These are phyloP conservation scores for Eutrema heterophyllum DNA, from an alignment of 345 rosid genomes.

Conservation along the genomic window DNA sequence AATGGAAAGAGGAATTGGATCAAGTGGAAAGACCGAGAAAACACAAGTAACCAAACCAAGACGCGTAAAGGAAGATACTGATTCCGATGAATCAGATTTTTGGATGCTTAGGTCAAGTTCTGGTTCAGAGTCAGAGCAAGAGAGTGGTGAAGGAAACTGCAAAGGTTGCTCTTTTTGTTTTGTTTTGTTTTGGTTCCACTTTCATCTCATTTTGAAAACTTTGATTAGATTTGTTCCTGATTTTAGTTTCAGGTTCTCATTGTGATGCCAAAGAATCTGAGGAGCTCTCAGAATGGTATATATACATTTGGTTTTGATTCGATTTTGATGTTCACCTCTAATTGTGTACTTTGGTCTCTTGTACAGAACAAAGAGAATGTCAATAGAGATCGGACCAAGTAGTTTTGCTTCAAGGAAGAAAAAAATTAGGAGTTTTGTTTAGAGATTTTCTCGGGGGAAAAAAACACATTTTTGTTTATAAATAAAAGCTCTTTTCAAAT, in stretches of 20 bases:
- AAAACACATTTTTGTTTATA: not conserved
- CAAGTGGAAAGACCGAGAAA: constrained; percentile 21
- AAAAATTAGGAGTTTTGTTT: constrained; percentile 43
- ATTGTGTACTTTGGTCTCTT: not conserved
- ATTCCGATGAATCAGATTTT: constrained; percentile 56
- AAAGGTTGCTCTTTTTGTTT: constrained; percentile 36
- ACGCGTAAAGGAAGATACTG: constrained; percentile 40
- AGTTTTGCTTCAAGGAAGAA: constrained; percentile 71
- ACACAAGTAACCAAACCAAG: constrained; percentile 20
- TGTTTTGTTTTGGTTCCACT: not conserved
- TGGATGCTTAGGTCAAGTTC: constrained; percentile 86
- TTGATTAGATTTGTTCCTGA: not conserved
- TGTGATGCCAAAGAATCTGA: constrained; percentile 44
- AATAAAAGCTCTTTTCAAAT: not conserved
- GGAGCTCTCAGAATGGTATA: constrained; percentile 48
- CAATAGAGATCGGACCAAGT: constrained; percentile 66
- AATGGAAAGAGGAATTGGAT: constrained; percentile 42
- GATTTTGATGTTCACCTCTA: not conserved
- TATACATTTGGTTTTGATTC: not conserved
- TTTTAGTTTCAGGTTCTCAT: constrained; percentile 11
- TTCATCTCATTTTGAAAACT: not conserved
- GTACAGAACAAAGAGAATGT: constrained; percentile 70
- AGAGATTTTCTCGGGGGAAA: not conserved
- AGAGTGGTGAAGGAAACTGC: constrained; percentile 39
- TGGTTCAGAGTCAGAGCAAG: constrained; percentile 55